Evolutionary conservation across 1,284 basidiomycete species (phyloP), one percentile per base, ranked within the genome.

Genomic region (Leccinum holopus): DNA sequence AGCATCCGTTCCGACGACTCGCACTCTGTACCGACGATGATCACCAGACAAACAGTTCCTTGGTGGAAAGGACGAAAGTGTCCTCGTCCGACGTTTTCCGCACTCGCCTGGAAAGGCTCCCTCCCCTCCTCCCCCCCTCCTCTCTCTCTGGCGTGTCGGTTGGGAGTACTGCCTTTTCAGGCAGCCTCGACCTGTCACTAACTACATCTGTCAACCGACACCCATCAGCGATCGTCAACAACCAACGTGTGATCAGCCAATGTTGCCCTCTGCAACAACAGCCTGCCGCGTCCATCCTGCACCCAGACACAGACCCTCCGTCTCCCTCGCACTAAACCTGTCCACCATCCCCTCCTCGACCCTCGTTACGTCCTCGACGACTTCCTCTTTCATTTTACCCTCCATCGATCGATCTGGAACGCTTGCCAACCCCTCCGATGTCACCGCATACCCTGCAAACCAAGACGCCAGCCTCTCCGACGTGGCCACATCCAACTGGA

Each of bases 281-380:
- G 39, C 33, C 2, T 37, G 44, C 30, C 56, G 28, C 57, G 35
- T 64, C 21, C 35, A 60, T 61, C 59, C 49, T 28, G 41, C 33
- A n/a, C 12, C 56, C 32, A 61, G 61, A 33, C 39, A 16, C 58
- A 61, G 70, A 44, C 57, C 61, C 1, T 66, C 63, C 56, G 61
- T 72, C 56, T 44, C 72, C 32, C 6, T 68, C 60, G 33, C 66
- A 0, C 64, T 69, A 4, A 58, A 69, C 61, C 49, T 74, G 55
- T 74, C 70, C 52, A 72, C 70, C 1, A 71, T 74, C 54, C 63
- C 72, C 6, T 71, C 72, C 39, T 73, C 72, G 0, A 62, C 70
- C 7, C 55, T 71, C n/a, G 59, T 72, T 52, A 68, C 69, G 41
- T 70, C 70, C 47, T 63, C 69, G 18, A 69, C 69, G 1, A 55